These are phyloP conservation scores for Royoungia palumana DNA, from an alignment of 768 basidiomycete genomes.

Conservation along the genomic window DNA sequence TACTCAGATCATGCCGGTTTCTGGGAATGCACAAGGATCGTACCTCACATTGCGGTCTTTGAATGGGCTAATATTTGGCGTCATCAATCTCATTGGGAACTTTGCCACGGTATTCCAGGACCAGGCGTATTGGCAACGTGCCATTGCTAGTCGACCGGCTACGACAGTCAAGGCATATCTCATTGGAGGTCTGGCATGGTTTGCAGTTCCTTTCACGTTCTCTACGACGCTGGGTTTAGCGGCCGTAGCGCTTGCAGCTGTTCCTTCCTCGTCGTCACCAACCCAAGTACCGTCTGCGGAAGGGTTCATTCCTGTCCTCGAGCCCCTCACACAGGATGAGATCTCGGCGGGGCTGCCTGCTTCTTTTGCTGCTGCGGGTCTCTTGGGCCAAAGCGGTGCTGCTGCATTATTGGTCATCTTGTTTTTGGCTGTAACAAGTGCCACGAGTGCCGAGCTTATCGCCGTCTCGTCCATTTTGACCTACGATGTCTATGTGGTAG, in stretches of 20 bases:
- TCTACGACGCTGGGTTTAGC: slow-evolving; percentile 86
- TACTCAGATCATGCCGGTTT: slow-evolving; percentile 53
- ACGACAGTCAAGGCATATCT: slow-evolving; percentile 90
- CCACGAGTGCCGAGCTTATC: slow-evolving; percentile 87
- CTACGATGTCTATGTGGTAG: slow-evolving; percentile 80
- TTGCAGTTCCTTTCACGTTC: slow-evolving; percentile 83
- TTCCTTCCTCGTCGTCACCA: slow-evolving; percentile 26
- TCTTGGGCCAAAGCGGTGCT: slow-evolving; percentile 80
- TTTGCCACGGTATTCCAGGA: slow-evolving; percentile 65
- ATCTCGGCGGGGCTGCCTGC: slow-evolving; percentile 89
- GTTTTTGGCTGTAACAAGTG: slow-evolving; percentile 84
- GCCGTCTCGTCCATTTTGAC: slow-evolving; percentile 83
- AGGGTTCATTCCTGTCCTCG: slow-evolving; percentile 40
- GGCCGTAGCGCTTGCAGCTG: slow-evolving; percentile 73
- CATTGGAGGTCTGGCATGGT: slow-evolving; percentile 89
- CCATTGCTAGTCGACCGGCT: slow-evolving; percentile 81
- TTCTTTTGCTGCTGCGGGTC: slow-evolving; percentile 75
- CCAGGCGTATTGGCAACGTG: slow-evolving; percentile 89
- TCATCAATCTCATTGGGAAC: slow-evolving; percentile 87
- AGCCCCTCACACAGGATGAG: slow-evolving; percentile 50
- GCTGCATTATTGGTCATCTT: slow-evolving; percentile 74
- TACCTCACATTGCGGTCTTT: slow-evolving; percentile 82
- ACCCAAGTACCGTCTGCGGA: slow-evolving; percentile 47
- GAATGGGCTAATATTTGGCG: slow-evolving; percentile 76
- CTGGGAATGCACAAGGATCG: slow-evolving; percentile 80